phyloP scores from a whole-genome alignment of 148 eudicot genomes.

The Simmondsia chinensis region DNA sequence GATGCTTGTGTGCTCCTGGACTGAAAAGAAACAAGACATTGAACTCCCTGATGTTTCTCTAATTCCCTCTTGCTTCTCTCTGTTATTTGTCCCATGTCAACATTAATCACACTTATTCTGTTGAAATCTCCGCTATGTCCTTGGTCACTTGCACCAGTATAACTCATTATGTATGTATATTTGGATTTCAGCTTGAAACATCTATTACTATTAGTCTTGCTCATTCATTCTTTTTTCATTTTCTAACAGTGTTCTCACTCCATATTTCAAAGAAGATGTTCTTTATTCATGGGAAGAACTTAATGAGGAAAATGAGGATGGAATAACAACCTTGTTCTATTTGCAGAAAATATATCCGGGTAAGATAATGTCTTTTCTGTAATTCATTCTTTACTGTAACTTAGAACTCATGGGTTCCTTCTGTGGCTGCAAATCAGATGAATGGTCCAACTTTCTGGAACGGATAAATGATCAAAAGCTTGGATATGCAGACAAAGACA shows the following conservation, averaged over 20 bases:
- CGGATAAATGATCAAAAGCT: constrained; percentile 52
- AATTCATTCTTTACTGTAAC: constrained; percentile 2
- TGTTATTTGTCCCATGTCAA: too few relatives aligned
- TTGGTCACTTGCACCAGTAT: too few relatives aligned
- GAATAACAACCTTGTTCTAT: constrained; percentile 79
- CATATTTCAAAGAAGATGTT: constrained; percentile 90
- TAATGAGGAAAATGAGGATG: constrained; percentile 87
- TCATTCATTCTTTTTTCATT: background rate
- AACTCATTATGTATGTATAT: too few relatives aligned
- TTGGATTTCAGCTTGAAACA: too few relatives aligned
- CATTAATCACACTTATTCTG: too few relatives aligned
- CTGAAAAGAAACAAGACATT: too few relatives aligned
- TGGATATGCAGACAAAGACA: constrained; percentile 39
- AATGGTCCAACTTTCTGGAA: constrained; percentile 69
- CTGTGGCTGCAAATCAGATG: constrained; percentile 42
- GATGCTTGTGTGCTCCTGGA: too few relatives aligned
- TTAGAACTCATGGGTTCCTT: constrained; percentile 1
- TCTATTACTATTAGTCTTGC: too few relatives aligned
- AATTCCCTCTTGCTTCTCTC: too few relatives aligned
- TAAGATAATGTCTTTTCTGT: constrained; percentile 18
- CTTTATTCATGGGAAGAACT: constrained; percentile 89
- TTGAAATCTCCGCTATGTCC: too few relatives aligned
- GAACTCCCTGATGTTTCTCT: too few relatives aligned
- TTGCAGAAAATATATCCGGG: constrained; percentile 98
- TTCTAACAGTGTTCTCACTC: constrained; percentile 78